Conservation (phyloP, 73 alveolate genomes). For the Stentor roeselii region DNA sequence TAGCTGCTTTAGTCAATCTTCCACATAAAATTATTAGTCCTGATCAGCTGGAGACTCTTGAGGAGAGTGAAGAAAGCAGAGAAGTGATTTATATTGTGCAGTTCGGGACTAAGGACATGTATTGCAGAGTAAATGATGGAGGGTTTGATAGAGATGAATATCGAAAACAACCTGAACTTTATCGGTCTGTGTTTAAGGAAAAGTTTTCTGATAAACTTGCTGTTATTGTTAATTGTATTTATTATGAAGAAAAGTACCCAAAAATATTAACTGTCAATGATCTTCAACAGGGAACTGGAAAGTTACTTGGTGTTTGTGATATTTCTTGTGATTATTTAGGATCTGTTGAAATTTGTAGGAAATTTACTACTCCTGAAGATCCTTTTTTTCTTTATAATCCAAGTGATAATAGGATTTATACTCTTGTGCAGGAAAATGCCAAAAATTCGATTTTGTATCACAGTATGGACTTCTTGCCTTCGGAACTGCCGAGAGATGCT, state of each 20-base stretch:
- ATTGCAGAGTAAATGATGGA: slow-evolving; percentile 55
- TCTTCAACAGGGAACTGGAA: slow-evolving; percentile 34
- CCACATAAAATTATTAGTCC: slow-evolving; percentile 73
- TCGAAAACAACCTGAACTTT: slow-evolving; percentile 63
- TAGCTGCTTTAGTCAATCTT: slow-evolving; percentile 61
- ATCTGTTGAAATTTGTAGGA: slow-evolving; percentile 64
- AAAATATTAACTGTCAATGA: slow-evolving; percentile 52
- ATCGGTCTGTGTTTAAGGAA: slow-evolving; percentile 53
- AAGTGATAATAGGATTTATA: slow-evolving; percentile 37
- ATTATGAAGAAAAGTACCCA: slow-evolving; percentile 85
- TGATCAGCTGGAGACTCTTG: slow-evolving; percentile 51
- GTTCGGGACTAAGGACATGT: slow-evolving; percentile 58
- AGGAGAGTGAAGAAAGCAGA: slow-evolving; percentile 37
- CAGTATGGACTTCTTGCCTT: slow-evolving; percentile 84
- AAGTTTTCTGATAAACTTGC: slow-evolving; percentile 63
- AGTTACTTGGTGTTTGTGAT: slow-evolving; percentile 70
- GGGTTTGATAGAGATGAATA: slow-evolving; percentile 64
- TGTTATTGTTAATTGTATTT: slow-evolving; percentile 64
- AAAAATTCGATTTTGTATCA: slow-evolving; percentile 59
- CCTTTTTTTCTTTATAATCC: slow-evolving; percentile 77
- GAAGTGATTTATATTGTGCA: slow-evolving; percentile 45
- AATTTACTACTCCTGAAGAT: slow-evolving; percentile 70
- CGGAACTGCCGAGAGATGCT: slow-evolving; percentile 87
- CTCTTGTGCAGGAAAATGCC: slow-evolving; percentile 34
- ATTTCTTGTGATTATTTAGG: slow-evolving; percentile 87